Conservation (phyloP, 179 eudicot genomes). For the Dionaea muscipula region DNA sequence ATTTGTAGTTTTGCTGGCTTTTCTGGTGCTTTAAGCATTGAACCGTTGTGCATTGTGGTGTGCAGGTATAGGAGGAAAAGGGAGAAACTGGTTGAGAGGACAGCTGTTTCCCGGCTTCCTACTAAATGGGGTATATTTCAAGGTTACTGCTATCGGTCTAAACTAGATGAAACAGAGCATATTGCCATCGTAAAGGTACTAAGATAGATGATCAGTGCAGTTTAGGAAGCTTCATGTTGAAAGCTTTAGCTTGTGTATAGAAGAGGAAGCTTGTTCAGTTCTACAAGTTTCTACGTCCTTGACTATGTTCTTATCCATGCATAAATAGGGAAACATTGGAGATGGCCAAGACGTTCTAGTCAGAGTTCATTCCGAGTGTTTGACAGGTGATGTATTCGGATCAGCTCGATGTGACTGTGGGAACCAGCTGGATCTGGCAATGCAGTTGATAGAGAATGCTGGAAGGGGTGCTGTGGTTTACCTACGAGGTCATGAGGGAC, state of each 20-base stretch:
- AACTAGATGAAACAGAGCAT: slow-evolving; percentile 71
- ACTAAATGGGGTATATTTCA: slow-evolving; percentile 68
- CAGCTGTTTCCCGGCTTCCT: slow-evolving; percentile 51
- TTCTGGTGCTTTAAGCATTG: too few species aligned
- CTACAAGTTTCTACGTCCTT: background rate
- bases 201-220: background rate
- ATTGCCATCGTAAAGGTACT: slow-evolving; percentile 62
- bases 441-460: slow-evolving; percentile 65
- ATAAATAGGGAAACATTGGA: slow-evolving; percentile 57
- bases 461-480: slow-evolving; percentile 77
- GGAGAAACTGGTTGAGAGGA: slow-evolving; percentile 75
- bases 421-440: slow-evolving; percentile 59
- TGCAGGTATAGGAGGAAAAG: slow-evolving; percentile 74
- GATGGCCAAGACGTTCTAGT: slow-evolving; percentile 69
- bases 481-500: slow-evolving; percentile 85
- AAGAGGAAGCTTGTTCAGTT: background rate
- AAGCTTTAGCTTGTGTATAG: too few species aligned
- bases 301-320: background rate
- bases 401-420: slow-evolving; percentile 93
- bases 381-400: slow-evolving; percentile 90
- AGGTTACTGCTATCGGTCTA: slow-evolving; percentile 56
- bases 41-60: too few species aligned
- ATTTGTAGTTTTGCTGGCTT: too few species aligned
- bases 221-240: background rate
- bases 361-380: slow-evolving; percentile 89